Percentiles rank a stretch among this genome's conserved stretches.
These are phyloP conservation scores for Pichia sp. DNA, from an alignment of 1,139 yeast species.

Conservation along the genomic window DNA sequence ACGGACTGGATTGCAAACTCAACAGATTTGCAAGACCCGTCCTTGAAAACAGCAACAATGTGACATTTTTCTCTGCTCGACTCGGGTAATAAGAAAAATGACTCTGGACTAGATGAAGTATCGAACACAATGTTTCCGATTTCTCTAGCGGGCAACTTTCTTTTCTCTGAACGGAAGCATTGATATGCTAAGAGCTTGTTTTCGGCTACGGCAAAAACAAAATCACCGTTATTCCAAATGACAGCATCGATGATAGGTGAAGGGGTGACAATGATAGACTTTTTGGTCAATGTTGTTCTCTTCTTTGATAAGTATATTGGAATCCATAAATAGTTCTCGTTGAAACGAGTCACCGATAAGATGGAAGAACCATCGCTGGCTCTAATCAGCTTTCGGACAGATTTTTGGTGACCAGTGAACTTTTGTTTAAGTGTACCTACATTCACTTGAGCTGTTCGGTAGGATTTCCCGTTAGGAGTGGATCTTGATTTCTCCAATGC, in stretches of 20 bases:
- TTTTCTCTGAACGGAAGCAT: slow-evolving; percentile 29
- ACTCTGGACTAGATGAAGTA: slow-evolving; percentile 26
- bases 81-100: slow-evolving; percentile 45
- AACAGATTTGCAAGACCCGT: slow-evolving; percentile 23
- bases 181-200: slow-evolving; percentile 56
- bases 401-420: slow-evolving; percentile 80
- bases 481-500: slow-evolving; percentile 15
- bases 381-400: slow-evolving; percentile 59
- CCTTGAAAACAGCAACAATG: slow-evolving; percentile 35
- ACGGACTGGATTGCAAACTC: slow-evolving; percentile 12
- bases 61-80: slow-evolving; percentile 31
- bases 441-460: slow-evolving; percentile 9
- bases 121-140: slow-evolving; percentile 14
- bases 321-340: slow-evolving; percentile 63
- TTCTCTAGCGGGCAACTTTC: slow-evolving; percentile 17
- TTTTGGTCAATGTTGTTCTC: slow-evolving; percentile 24
- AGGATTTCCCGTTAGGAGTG: neutral
- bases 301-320: slow-evolving; percentile 32
- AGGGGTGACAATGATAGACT: slow-evolving; percentile 24
- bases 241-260: slow-evolving; percentile 42
- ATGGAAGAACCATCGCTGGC: slow-evolving; percentile 56
- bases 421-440: slow-evolving; percentile 40
- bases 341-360: slow-evolving; percentile 44
- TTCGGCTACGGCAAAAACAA: slow-evolving; percentile 38
- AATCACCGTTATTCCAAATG: slow-evolving; percentile 48